Evolutionary conservation across 805 yeast species (phyloP), one percentile per base, ranked within the genome.

Genomic region (Zygotorulaspora florentina): DNA sequence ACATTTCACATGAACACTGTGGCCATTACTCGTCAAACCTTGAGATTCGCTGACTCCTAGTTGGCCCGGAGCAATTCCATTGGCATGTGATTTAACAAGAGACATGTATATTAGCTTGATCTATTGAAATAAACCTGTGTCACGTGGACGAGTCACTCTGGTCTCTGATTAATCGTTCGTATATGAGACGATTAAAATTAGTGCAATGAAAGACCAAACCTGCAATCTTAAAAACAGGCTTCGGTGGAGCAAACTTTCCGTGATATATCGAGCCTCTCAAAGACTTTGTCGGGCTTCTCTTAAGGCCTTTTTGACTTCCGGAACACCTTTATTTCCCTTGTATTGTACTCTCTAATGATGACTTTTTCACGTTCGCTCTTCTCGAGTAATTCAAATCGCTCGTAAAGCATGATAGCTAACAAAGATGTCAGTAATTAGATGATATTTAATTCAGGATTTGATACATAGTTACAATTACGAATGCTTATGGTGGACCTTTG

Each of bases 11-110:
- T 35, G 38, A 5, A 15, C 35, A 11, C 39, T 39, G 25, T 39
- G 30, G 8, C 40, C 35, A 11, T 43, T 43, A 8, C 34, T 36
- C 18, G 46, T 29, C 35, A 39, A 27, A 8, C 38, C 18, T 27
- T 42, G 41, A 29, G 49, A 29, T 25, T 20, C 16, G 12, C 39
- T 13, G 4, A 15, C 17, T 5, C 27, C 40, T 23, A 45, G 36
- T 20, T 38, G 46, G 18, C 46, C 53, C 8, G 57, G 36, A 4
- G 47, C 15, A 25, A 46, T 40, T 15, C 57, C 47, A 34, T 51
- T 47, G 28, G 47, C 46, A 40, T 54, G 60, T 28, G 54, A 42
- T 36, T 54, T 53, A 25, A 51, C 54, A 50, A 53, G 29, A 10
- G 61, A 53, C 61, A 53, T 53, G 20, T 23, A 26, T n/a, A 20